Evolutionary conservation across 2,329 filamentous ascomycete species (phyloP).

Genomic region (Graphilbum fragrans): DNA sequence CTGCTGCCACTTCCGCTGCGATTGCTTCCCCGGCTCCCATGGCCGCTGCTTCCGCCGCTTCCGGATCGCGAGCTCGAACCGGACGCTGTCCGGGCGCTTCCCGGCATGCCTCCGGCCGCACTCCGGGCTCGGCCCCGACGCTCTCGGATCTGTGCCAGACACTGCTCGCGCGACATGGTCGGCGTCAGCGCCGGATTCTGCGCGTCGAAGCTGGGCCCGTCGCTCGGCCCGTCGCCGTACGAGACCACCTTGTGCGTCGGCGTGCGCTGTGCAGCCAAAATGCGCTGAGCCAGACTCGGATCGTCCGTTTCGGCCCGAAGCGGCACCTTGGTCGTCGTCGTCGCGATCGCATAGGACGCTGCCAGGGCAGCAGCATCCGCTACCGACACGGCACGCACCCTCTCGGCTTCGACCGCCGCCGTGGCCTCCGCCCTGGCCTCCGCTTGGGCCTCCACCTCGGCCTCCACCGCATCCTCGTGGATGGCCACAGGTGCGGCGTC

Average conservation of each 20-base stretch:
- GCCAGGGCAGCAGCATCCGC: slow-evolving; percentile 14
- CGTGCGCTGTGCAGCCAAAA: slow-evolving; percentile 26
- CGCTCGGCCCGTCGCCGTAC: neutral
- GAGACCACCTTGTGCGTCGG: slow-evolving; percentile 19
- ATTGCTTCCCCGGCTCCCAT: neutral
- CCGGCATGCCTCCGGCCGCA: slow-evolving; percentile 21
- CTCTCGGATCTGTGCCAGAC: slow-evolving; percentile 63
- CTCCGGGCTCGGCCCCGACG: slow-evolving; percentile 59
- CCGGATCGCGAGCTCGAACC: neutral
- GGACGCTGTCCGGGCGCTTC: neutral
- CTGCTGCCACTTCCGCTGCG: neutral
- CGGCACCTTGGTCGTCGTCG: slow-evolving; percentile 38
- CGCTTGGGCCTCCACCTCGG: neutral
- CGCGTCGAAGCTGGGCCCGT: slow-evolving; percentile 34
- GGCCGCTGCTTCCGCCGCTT: neutral
- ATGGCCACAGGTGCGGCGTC: neutral
- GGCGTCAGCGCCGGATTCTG: slow-evolving; percentile 48
- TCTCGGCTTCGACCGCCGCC: too few species aligned
- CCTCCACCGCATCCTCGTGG: neutral
- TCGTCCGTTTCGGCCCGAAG: slow-evolving; percentile 32
- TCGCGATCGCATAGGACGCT: slow-evolving; percentile 31
- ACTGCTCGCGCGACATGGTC: slow-evolving; percentile 61
- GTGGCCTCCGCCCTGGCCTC: neutral
- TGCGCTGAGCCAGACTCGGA: slow-evolving; percentile 30
- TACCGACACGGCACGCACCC: neutral